phyloP scores from a whole-genome alignment of 768 basidiomycete genomes.

The Pulveroboletus sp. region DNA sequence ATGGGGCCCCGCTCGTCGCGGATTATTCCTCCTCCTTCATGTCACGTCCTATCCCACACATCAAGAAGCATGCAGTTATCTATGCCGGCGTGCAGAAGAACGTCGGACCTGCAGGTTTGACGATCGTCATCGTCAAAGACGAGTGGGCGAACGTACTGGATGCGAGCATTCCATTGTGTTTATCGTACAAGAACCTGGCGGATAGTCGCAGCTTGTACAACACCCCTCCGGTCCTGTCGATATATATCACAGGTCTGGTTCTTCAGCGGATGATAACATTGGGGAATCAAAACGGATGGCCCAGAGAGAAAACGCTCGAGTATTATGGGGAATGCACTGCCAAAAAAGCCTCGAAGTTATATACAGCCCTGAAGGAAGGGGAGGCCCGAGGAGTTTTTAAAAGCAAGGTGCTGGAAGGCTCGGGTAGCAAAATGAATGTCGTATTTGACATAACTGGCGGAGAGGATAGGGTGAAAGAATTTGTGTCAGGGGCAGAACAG shows the following conservation, averaged over 20 bases:
- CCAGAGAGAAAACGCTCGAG: slow-evolving; percentile 53
- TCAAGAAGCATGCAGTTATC: slow-evolving; percentile 89
- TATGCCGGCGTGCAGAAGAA: slow-evolving; percentile 99
- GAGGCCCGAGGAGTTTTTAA: slow-evolving; percentile 65
- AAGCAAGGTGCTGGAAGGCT: slow-evolving; percentile 66
- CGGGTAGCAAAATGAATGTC: slow-evolving; percentile 94
- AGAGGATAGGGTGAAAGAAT: slow-evolving; percentile 67
- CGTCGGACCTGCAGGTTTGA: slow-evolving; percentile 89
- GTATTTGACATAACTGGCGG: slow-evolving; percentile 77
- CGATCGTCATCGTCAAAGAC: slow-evolving; percentile 90
- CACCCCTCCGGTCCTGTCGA: slow-evolving; percentile 87
- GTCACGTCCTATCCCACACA: slow-evolving; percentile 83
- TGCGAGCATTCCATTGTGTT: slow-evolving; percentile 75
- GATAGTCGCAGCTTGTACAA: slow-evolving; percentile 79
- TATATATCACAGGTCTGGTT: slow-evolving; percentile 88
- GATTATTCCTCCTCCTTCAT: slow-evolving; percentile 98
- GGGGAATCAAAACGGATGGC: slow-evolving; percentile 12
- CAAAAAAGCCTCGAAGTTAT: slow-evolving; percentile 74
- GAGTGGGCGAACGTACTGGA: slow-evolving; percentile 68
- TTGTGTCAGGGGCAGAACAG: slow-evolving; percentile 76
- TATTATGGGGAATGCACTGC: slow-evolving; percentile 63
- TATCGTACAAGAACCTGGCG: slow-evolving; percentile 80
- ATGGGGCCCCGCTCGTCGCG: slow-evolving; percentile 73
- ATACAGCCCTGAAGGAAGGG: slow-evolving; percentile 65
- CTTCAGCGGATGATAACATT: slow-evolving; percentile 57